Percentiles rank a stretch among this genome's conserved stretches.
Conservation (phyloP, 2,329 filamentous ascomycete species). For the Incumbomyces delicatus region DNA sequence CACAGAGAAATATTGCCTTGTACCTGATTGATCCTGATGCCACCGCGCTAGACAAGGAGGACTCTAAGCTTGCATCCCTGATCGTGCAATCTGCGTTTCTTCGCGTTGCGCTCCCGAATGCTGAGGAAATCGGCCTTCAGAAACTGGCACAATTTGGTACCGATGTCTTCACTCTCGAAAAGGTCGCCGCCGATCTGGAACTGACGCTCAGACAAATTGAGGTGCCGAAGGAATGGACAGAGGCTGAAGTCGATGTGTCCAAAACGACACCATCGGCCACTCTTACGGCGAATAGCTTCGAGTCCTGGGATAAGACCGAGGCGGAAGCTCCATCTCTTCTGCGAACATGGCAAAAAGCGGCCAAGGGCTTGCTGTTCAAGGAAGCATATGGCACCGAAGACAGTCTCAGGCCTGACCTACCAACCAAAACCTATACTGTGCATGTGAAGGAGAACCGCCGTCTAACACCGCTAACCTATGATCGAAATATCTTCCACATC, state of each 20-base stretch:
- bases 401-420: constrained; percentile 71
- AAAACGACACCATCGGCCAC: constrained; percentile 49
- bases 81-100: constrained; percentile 77
- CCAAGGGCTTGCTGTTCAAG: constrained; percentile 85
- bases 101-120: constrained; percentile 59
- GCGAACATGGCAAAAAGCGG: constrained; percentile 70
- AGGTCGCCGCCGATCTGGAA: constrained; percentile 50
- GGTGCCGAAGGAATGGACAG: constrained; percentile 70
- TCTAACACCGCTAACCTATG: constrained; percentile 77
- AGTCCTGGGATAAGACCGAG: constrained; percentile 66
- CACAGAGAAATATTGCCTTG: constrained; percentile 60
- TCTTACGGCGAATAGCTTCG: constrained; percentile 72
- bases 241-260: constrained; percentile 51
- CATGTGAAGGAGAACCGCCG: constrained; percentile 92
- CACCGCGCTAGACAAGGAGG: constrained; percentile 58
- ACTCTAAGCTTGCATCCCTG: constrained; percentile 51
- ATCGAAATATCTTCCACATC: constrained; percentile 99
- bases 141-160: constrained; percentile 57
- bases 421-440: constrained; percentile 76
- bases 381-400: constrained; percentile 74
- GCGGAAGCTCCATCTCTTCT: constrained; percentile 56
- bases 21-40: constrained; percentile 64
- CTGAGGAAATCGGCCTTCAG: constrained; percentile 52
- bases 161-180: constrained; percentile 53
- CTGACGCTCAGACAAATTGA: constrained; percentile 64